These are phyloP conservation scores for Penicillium sp. DNA, from an alignment of 2,329 filamentous ascomycete species.

Conservation along the genomic window DNA sequence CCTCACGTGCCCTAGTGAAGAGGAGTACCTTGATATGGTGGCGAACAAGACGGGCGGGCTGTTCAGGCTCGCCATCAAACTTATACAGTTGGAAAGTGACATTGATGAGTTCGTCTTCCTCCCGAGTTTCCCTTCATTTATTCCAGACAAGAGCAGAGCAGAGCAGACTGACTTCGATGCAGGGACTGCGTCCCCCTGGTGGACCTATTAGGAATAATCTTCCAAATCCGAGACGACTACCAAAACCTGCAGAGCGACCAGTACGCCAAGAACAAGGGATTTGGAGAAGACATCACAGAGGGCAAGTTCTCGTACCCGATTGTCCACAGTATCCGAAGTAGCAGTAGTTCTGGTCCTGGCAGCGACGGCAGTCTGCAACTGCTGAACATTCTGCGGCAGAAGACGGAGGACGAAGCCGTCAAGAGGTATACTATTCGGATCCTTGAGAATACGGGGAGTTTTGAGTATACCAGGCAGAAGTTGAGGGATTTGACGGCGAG, in stretches of 20 bases:
- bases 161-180: background rate
- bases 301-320: constrained; percentile 95
- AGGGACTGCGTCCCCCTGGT: constrained; percentile 63
- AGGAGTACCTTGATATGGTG: constrained; percentile 50
- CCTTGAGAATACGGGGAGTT: constrained; percentile 84
- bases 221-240: constrained; percentile 68
- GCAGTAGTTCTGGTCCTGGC: constrained; percentile 33
- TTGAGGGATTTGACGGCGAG: background rate
- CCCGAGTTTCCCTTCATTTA: background rate
- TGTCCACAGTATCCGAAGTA: constrained; percentile 76
- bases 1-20: constrained; percentile 42
- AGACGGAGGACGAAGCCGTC: constrained; percentile 78
- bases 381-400: constrained; percentile 87
- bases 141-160: background rate
- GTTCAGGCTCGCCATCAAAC: constrained; percentile 43
- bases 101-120: background rate
- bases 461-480: constrained; percentile 63
- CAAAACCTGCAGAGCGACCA: constrained; percentile 69
- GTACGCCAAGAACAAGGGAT: constrained; percentile 84
- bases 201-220: constrained; percentile 50
- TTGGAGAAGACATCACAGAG: constrained; percentile 91
- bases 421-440: constrained; percentile 86
- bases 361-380: constrained; percentile 66
- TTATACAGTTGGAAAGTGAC: constrained; percentile 42
- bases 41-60: constrained; percentile 49